Conservation (phyloP, 129 eudicot genomes). For the Silybum marianum region DNA sequence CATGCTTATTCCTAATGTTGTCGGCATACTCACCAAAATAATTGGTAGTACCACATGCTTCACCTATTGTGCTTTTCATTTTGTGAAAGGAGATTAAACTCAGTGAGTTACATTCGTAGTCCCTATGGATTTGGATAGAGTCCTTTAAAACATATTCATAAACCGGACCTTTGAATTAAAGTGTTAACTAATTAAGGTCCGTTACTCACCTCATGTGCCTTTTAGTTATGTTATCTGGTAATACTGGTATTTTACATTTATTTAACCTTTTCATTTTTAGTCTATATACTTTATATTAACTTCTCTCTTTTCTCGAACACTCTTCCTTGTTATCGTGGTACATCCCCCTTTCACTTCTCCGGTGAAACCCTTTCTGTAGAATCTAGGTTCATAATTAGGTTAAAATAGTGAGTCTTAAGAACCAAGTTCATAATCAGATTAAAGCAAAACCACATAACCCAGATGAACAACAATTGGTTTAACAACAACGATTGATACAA, state of each 20-base stretch:
- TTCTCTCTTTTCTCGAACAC: too few relatives aligned
- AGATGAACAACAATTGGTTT: not conserved
- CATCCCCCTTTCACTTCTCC: too few relatives aligned
- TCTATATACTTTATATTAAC: too few relatives aligned
- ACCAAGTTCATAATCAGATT: not conserved
- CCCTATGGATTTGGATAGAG: not conserved
- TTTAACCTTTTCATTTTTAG: not conserved
- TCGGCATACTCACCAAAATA: not conserved
- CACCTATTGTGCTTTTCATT: not conserved
- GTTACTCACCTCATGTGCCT: not conserved
- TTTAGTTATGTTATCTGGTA: not conserved
- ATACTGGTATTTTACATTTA: not conserved
- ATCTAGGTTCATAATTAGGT: not conserved
- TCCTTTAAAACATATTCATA: not conserved
- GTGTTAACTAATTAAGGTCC: not conserved
- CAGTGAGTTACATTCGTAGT: not conserved
- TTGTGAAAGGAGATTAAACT: not conserved
- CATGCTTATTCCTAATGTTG: not conserved
- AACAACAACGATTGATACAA: not conserved
- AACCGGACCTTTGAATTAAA: not conserved
- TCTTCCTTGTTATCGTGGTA: too few relatives aligned
- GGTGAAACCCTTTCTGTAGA: not conserved
- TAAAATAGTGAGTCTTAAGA: not conserved
- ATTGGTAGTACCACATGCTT: conserved; percentile 2
- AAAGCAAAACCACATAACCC: not conserved